Base-by-base conservation (phyloP, 805 yeast genomes). In the Myxozyma kluyveri region DNA sequence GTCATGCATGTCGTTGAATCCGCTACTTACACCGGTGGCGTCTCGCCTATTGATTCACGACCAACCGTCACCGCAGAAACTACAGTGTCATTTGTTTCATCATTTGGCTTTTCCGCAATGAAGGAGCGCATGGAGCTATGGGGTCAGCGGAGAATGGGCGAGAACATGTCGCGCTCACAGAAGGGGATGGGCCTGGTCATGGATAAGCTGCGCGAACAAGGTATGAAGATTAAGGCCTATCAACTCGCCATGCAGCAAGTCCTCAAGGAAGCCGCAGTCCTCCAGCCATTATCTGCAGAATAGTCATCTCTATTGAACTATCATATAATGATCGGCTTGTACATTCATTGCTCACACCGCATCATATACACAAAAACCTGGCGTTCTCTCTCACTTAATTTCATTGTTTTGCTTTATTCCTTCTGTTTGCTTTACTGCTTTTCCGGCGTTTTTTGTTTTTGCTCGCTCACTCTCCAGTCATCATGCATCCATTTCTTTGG, bases 1-100 rank as follows among this genome's bases (percentile, higher is more conserved):
- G 79, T 90, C 47, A 78, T 90, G 54, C 75, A 83, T 58, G 84
- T 90, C 17, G 95, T 88, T 65, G 97, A 90, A 65, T 79, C 71
- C 61, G 79, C 88, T 21, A 73, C 71, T 1, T 90, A 85, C 66
- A 57, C 69, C 12, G 60, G 59, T 24, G 54, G 23, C 19, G 52
- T 59, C 45, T 61, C 32, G 40, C 49, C 42, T 38, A 55, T 49
- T 42, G 67, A 73, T 12, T 79, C 82, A 49, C 71, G 75, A 37
- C 86, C 90, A 57, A 77, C 84, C 18, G 79, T 88, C 27, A 37
- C 40, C 10, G 52, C 54, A 9, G 42, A 22, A 22, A 48, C 60
- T 17, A 33, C 52, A 14, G 60, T 56, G n/a, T 51, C 53, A 18
- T 50, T 56, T 43, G 21, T 51, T n/a, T 52, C 57, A 21, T 86